These are phyloP conservation scores for Sporothrix humicola DNA, from an alignment of 2,329 filamentous ascomycete genomes.

Conservation along the genomic window DNA sequence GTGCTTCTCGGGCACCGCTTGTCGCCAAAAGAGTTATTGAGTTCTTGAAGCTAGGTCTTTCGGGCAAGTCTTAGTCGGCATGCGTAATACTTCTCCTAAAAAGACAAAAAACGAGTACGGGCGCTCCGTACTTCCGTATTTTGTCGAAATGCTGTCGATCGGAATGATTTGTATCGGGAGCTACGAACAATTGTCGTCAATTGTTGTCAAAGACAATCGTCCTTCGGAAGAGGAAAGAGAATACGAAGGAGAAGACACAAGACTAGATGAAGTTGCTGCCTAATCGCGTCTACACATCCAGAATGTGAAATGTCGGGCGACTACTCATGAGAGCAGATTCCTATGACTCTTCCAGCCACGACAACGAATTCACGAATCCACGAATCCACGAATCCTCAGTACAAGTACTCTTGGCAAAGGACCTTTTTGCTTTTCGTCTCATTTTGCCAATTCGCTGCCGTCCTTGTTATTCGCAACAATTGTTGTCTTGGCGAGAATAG, in stretches of 20 bases:
- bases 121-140: not conserved
- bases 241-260: not conserved
- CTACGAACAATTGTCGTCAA: not conserved
- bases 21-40: not conserved
- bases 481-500: conserved; percentile 1
- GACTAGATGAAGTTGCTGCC: not conserved
- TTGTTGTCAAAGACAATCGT: not conserved
- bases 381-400: not conserved
- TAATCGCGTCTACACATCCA: not conserved
- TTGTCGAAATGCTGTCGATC: not conserved
- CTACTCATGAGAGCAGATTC: not conserved
- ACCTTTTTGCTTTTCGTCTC: not conserved
- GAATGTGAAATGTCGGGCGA: not conserved
- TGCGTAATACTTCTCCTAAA: not conserved
- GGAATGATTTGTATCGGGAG: not conserved
- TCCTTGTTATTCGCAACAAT: not conserved
- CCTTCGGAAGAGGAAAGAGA: not conserved
- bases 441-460: not conserved
- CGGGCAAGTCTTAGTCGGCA: not conserved
- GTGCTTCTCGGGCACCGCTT: not conserved
- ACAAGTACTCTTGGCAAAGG: not conserved
- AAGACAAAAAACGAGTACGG: not conserved
- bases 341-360: conserved; percentile 7
- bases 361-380: too few relatives aligned
- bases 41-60: not conserved